Base-by-base conservation (phyloP, 2,329 filamentous ascomycete genomes). In the Colletotrichum lini region DNA sequence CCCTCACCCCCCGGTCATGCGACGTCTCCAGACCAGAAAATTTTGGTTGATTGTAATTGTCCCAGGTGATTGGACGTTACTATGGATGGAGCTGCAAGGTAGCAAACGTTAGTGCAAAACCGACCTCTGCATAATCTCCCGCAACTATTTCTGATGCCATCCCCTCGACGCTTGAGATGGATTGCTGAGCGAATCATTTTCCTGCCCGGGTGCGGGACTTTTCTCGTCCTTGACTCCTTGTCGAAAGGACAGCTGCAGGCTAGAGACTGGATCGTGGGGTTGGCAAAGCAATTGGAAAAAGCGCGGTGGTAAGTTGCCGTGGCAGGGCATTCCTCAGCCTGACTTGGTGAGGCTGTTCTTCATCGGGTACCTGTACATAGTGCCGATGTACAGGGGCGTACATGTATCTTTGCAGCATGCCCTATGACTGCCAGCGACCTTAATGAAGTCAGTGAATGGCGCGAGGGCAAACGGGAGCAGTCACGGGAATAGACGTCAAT, bases 11-110 rank as follows among this genome's bases (percentile, higher is more conserved):
- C 58, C 45, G 42, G 44, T 47, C 49, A 26, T 54, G 8, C 8
- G 26, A 57, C 23, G 65, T 69, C 69, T 69, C 60, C 66, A 65
- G 54, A 50, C 47, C 66, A 60, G 45, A 47, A 54, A 65, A 72
- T 16, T 52, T 56, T 49, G 65, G 59, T 47, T 60, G 30, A 61
- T 56, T 65, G 59, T 65, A 72, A 69, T 57, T 72, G 70, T 30
- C 66, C 45, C 52, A 40, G 57, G 23, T 70, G 70, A 65, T 72
- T 72, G 70, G 66, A 56, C 35, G 63, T 35, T 18, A 26, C 18
- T 16, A 44, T 6, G 18, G 30, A 47, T 57, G 47, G 59, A 47
- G 47, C 50, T 38, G 42, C 54, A 40, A 60, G 49, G 59, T 56
- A 40, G 66, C 21, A 21, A 16, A 56, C 45, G 53, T 54, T 60